Base-by-base conservation (phyloP, 1,139 yeast species). In the Geotrichum bryndzae region DNA sequence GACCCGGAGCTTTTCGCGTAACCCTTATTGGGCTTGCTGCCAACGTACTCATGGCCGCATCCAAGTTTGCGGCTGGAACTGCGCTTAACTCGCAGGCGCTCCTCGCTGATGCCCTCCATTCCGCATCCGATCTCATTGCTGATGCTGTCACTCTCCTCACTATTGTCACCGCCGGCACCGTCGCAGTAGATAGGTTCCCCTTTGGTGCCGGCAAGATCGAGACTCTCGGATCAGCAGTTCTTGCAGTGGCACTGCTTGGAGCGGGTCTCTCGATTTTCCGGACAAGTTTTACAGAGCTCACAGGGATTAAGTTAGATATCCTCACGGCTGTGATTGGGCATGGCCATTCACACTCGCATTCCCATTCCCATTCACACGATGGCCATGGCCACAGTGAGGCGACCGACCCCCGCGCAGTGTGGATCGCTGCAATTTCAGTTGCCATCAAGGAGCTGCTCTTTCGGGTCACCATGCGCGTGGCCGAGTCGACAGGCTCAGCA, bases 231-330 rank as follows among this genome's bases (percentile, higher is more conserved):
- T 88, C 97, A 0, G 78, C 92, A 52, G 86, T 94, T 41, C 98
- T 94, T 4, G 87, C 96, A 56, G 84, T 88, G 0, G 86, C 94
- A 58, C 79, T 94, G 64, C 77, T 95, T 2, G 81, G 87, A 73
- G 98, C 98, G 1, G 98, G 98, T 54, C 72, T 89, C 23, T 87
- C 94, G 38, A 95, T 94, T 67, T 98, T 98, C 35, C 90, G 95
- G 91, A 81, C 89, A 52, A 89, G 96, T 0, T 72, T 90, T 27
- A 79, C 86, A 59, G 87, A 86, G 63, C 82, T 90, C 86, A 45
- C 91, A 89, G 53, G 63, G 64, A 23, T 29, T 69, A 48, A 60
- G 64, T 56, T 68, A 65, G 15, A 64, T 65, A 48, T 53, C 31
- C 29, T 58, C 13, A 58, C 61, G 6, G 31, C 54, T 1, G 27